Percentiles rank a stretch among this genome's conserved stretches.
Evolutionary conservation across 257 asterid genomes (phyloP).

Genomic region (Leptodermis oblonga): DNA sequence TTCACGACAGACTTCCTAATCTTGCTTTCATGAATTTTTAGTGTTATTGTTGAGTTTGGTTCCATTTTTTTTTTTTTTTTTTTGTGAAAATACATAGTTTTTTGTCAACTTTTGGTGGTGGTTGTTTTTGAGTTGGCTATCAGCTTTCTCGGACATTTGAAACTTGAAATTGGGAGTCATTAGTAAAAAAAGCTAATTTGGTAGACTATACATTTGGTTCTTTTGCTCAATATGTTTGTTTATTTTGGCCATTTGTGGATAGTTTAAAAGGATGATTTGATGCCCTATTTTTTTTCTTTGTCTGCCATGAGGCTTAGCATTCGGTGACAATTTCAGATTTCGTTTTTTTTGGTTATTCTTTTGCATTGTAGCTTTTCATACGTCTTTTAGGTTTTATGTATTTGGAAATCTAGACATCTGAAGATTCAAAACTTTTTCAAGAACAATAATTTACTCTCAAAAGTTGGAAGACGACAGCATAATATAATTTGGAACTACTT

Average conservation of each 20-base stretch:
- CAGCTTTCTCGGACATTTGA: not conserved
- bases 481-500: not conserved
- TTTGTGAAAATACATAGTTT: not conserved
- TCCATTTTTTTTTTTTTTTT: no score
- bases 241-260: not conserved
- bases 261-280: not conserved
- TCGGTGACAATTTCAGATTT: not conserved
- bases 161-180: not conserved
- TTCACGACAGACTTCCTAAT: not conserved
- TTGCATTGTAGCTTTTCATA: not conserved
- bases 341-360: not conserved
- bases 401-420: not conserved
- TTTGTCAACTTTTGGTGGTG: not conserved
- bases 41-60: not conserved
- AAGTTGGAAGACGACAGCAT: not conserved
- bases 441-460: no score
- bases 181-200: not conserved
- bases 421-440: not conserved
- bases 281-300: not conserved
- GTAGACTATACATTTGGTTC: constrained; percentile 1
- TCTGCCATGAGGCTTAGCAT: not conserved
- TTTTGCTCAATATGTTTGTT: not conserved
- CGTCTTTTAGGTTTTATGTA: not conserved
- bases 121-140: not conserved
- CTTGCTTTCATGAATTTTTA: constrained; percentile 4